phyloP scores from a whole-genome alignment of 225 moss, liverwort and hornwort genomes.

The Marchantia polymorpha region DNA sequence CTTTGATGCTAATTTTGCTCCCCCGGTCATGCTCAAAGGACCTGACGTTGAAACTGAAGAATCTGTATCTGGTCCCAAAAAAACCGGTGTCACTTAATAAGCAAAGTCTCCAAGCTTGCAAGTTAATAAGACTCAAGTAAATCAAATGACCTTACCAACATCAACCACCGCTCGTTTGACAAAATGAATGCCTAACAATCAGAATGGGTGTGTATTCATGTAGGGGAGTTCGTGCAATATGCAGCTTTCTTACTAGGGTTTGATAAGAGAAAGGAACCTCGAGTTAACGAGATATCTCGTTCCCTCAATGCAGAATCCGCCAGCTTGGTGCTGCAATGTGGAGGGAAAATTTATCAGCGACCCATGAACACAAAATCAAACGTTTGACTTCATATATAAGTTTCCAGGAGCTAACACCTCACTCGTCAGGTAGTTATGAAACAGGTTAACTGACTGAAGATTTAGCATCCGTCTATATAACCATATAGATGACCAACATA shows the following conservation, averaged over 20 bases:
- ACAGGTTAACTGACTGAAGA: no score
- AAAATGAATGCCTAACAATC: no score
- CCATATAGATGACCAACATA: no score
- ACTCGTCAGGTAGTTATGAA: background rate
- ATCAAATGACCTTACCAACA: background rate
- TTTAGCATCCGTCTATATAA: no score
- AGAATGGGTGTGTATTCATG: no score
- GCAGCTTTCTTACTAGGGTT: constrained; percentile 6
- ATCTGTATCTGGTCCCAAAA: constrained; percentile 37
- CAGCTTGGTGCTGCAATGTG: constrained; percentile 13
- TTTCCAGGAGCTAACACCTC: background rate
- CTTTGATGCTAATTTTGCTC: constrained; percentile 32
- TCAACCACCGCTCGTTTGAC: no score
- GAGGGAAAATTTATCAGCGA: background rate
- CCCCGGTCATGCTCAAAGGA: constrained; percentile 27
- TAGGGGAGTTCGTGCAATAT: background rate
- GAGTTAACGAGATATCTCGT: constrained; percentile 30
- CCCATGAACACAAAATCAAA: background rate
- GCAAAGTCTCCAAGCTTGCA: background rate
- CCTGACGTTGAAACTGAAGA: constrained; percentile 22
- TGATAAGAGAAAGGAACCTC: constrained; percentile 38
- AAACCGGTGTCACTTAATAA: background rate
- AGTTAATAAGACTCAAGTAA: background rate
- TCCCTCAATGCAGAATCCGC: constrained; percentile 23
- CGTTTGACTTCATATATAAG: background rate